Evolutionary conservation across 1,284 basidiomycete genomes (phyloP), one percentile per base, ranked within the genome.

Genomic region (Baeospora myosura): DNA sequence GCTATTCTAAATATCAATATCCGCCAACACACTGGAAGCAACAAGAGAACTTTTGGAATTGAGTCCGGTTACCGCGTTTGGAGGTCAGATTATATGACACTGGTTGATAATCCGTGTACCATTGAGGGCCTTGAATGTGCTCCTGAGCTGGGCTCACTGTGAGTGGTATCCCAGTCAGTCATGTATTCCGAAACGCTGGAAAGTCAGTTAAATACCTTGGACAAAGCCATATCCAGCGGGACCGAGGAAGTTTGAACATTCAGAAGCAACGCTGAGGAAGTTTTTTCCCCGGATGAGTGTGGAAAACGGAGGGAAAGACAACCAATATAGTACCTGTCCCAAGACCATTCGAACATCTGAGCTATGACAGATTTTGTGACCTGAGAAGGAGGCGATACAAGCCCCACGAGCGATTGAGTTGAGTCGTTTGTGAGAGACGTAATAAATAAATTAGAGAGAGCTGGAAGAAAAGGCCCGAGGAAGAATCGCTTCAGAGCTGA

Each of bases 21-120:
- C 22, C 16, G n/a, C 12, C 21, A 30, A 24, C 12, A 22, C 14
- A 16, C 3, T 24, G 5, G 22, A 8, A 18, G 18, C 21, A 25
- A 40, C 3, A 2, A 30, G 14, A 60, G 20, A 21, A 64, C 64
- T 45, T 63, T 43, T 57, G 52, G 50, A 72, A 78, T 47, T 78
- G 74, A 1, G 55, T 37, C 12, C 73, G 64, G 46, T 72, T 64
- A 4, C 78, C 79, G 2, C 74, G 73, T 54, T 81, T 81, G 2
- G 74, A 77, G 1, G 67, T 74, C 37, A 81, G 52, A 22, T 43
- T 78, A 52, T 80, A 81, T 0, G 78, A 79, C 2, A 81, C 78
- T 3, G 77, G 75, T 22, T 82, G 79, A 51, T 82, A 81, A 53
- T 81, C 78, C 0, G 78, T 81, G 78, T 78, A 81, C 78, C 79